Conservation (phyloP, 352 stramenopile genomes). For the Phytophthora macrochlamydospora region DNA sequence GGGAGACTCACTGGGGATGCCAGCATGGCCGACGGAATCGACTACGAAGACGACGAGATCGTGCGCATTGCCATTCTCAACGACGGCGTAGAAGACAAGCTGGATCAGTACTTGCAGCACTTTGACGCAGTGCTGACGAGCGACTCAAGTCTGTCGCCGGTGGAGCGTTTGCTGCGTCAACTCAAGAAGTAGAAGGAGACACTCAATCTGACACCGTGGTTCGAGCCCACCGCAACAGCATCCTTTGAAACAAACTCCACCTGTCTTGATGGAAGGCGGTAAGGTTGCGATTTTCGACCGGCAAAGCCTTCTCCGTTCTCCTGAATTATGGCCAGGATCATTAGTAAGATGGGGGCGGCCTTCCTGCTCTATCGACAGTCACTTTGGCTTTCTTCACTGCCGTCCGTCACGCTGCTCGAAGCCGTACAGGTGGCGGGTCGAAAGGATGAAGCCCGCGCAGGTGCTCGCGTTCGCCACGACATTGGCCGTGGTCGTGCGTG, state of each 20-base stretch:
- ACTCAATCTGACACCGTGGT: not conserved
- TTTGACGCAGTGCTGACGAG: conserved; percentile 83
- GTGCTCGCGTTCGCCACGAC: conserved; percentile 11
- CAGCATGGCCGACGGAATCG: conserved; percentile 69
- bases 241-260: too few relatives aligned
- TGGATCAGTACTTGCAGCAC: conserved; percentile 61
- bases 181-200: conserved; percentile 30
- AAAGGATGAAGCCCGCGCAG: conserved; percentile 23
- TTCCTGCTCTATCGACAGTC: too few relatives aligned
- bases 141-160: conserved; percentile 63
- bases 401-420: not conserved
- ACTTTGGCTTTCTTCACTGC: not conserved
- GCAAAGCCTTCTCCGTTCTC: too few relatives aligned
- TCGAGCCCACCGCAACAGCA: too few relatives aligned
- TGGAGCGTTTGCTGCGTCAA: conserved; percentile 67
- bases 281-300: too few relatives aligned
- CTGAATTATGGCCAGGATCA: too few relatives aligned
- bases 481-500: conserved; percentile 2
- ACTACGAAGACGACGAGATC: conserved; percentile 65
- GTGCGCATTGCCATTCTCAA: conserved; percentile 78
- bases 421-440: too few relatives aligned
- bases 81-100: conserved; percentile 49
- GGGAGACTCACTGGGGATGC: conserved; percentile 70
- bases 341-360: too few relatives aligned
- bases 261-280: too few relatives aligned